Base-by-base conservation (phyloP, 768 basidiomycete species). In the Mycena galericulata region DNA sequence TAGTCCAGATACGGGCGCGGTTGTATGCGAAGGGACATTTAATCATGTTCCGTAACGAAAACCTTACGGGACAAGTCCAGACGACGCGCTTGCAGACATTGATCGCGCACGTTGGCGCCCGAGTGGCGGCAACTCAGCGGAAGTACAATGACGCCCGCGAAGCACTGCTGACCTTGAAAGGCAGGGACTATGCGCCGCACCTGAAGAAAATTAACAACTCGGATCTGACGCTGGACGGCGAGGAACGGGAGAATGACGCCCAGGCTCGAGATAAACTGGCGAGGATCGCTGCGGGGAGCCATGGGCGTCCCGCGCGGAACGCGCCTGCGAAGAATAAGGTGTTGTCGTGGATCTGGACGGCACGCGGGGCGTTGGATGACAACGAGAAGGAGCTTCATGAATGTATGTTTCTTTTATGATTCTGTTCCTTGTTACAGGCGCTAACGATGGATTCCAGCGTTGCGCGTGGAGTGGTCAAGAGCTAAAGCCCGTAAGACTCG, bases 281-380 rank as follows among this genome's bases (percentile, higher is more conserved):
- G 36, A 14, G 36, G 11, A 17, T 56, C 8, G 36, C 36, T 0
- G 36, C 22, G 22, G 38, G 54, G 12, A 40, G 34, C 1, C 30
- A 22, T 1, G n/a, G n/a, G n/a, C 54, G 54, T 27, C 9, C 14
- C 14, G 36, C 36, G 15, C 34, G 38, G 32, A 56, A 24, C 34
- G 38, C 38, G 7, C 38, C 36, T 22, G 14, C 36, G 36, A n/a
- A 24, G 34, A 27, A 56, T 8, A 56, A 56, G 54, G 22, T n/a
- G 1, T 15, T 56, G 34, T 56, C 54, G 1, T 56, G 54, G 54
- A 56, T 56, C 26, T 56, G 54, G 54, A 40, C 38, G 3, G 54
- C 54, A 15, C 22, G 22, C 5, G 54, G 54, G 2, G 38, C 24
- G 1, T 41, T 24, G 7, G 54, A 56, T 8, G 22, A 38, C 6